A percentile compares a stretch with the other conserved stretches of the same genome.
Conservation (phyloP, 164 flowering plant genomes). For the Sedum album region DNA sequence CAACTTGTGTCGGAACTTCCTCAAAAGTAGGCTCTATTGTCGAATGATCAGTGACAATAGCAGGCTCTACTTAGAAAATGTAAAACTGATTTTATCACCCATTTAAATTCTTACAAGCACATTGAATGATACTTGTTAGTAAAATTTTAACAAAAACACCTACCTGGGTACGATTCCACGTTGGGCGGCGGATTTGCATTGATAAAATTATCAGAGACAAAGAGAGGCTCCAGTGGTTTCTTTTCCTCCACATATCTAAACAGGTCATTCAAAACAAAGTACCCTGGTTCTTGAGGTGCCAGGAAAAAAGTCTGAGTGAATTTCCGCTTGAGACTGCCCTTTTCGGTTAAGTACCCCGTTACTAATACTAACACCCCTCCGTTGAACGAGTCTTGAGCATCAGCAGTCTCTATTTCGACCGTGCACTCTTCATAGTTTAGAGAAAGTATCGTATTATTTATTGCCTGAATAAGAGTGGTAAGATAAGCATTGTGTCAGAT, state of each 20-base stretch:
- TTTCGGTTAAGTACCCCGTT: constrained; percentile 56
- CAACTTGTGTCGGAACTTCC: constrained; percentile 30
- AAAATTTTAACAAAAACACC: background rate
- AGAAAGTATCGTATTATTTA: constrained; percentile 43
- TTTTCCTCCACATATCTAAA: constrained; percentile 44
- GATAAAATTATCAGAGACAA: constrained; percentile 13
- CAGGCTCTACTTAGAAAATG: constrained; percentile 17
- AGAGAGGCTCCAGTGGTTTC: constrained; percentile 10
- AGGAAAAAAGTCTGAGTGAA: constrained; percentile 55
- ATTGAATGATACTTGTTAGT: background rate
- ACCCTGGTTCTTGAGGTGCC: constrained; percentile 63
- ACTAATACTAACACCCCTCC: constrained; percentile 54
- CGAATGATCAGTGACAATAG: constrained; percentile 20
- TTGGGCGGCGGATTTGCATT: constrained; percentile 16
- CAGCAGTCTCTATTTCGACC: constrained; percentile 56
- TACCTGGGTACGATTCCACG: constrained; percentile 26
- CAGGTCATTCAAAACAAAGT: constrained; percentile 49
- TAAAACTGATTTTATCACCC: background rate
- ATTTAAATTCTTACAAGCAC: background rate
- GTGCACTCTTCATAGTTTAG: constrained; percentile 38
- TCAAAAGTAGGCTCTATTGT: constrained; percentile 19
- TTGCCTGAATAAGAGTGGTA: constrained; percentile 36
- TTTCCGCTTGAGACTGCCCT: constrained; percentile 42
- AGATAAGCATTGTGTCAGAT: background rate
- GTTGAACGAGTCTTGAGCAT: constrained; percentile 52